Evolutionary conservation across 352 stramenopile species (phyloP).

Genomic region (Pythium dissotocum): DNA sequence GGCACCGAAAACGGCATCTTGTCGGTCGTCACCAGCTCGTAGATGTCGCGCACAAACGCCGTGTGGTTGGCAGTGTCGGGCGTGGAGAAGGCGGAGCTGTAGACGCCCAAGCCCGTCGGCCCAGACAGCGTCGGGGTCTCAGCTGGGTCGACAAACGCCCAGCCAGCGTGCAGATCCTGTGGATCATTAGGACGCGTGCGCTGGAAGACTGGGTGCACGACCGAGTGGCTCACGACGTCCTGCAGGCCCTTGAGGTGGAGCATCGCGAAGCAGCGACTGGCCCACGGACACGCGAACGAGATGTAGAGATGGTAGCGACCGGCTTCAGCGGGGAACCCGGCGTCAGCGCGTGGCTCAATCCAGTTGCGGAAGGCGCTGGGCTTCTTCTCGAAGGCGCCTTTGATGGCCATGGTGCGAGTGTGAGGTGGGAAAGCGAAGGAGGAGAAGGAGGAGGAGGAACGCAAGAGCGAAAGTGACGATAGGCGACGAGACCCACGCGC

Average conservation of each 20-base stretch:
- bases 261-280: constrained; percentile 78
- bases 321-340: constrained; percentile 63
- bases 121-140: constrained; percentile 65
- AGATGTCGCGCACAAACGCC: constrained; percentile 73
- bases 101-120: constrained; percentile 61
- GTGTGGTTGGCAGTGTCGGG: constrained; percentile 70
- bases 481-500: not conserved
- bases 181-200: constrained; percentile 70
- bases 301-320: constrained; percentile 95
- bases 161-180: constrained; percentile 71
- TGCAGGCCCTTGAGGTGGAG: constrained; percentile 94
- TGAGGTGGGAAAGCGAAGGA: constrained; percentile 13
- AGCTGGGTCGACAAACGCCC: constrained; percentile 71
- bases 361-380: constrained; percentile 80
- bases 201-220: constrained; percentile 90
- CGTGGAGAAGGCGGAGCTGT: constrained; percentile 65
- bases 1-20: constrained; percentile 89
- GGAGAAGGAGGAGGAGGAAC: not conserved
- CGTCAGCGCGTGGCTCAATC: constrained; percentile 60
- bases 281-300: constrained; percentile 93
- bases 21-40: constrained; percentile 69
- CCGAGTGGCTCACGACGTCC: constrained; percentile 91
- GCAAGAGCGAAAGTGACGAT: constrained; percentile 7
- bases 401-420: constrained; percentile 51
- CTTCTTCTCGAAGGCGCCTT: constrained; percentile 67